Base-by-base conservation (phyloP, 2,329 filamentous ascomycete genomes). In the Gnomoniopsis smithogilvyi region DNA sequence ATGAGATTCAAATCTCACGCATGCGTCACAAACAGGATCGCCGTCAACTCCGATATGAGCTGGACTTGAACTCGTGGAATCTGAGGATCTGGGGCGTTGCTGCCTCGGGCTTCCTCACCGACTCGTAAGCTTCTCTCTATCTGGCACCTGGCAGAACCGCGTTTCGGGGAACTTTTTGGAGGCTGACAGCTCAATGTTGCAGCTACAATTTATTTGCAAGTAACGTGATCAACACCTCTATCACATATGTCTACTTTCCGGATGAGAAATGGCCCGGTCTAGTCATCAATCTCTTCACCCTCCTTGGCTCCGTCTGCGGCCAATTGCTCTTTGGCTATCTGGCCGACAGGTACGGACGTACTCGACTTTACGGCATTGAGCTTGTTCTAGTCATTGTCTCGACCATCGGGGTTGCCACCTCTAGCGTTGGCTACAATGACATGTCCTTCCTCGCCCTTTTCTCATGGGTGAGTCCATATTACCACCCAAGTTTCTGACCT, bases 201-300 rank as follows among this genome's bases (percentile, higher is more conserved):
- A 81, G 79, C 61, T 82, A 82, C 59, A 82, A 82, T 58, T 74
- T 82, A 22, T 82, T 82, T 63, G 80, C 80, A 14, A 81, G 76
- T 61, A 82, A 82, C 61, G 80, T 82, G 55, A 82, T 82, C 53
- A 71, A 79, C n/a, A 75, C 80, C 7, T 80, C 79, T 14, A 72
- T 82, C 53, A 76, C 77, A 7, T 82, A 79, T 64, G 80, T 82
- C 10, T 82, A 82, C 64, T 81, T 80, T 65, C 79, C 80, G 3
- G 73, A 76, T 46, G 68, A 71, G 15, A 70, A 71, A 62, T 80
- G 75, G 73, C 74, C 74, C 2, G 74, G 78, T 15, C 69, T 80
- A 4, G 71, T 80, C 62, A 80, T 81, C 67, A 83, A 83, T 65
- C 67, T 83, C 61, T 78, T 78, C 56, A 83, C 81, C 11, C 72